Base-by-base conservation (phyloP, 1,139 yeast genomes). In the Hanseniaspora gamundiae region DNA sequence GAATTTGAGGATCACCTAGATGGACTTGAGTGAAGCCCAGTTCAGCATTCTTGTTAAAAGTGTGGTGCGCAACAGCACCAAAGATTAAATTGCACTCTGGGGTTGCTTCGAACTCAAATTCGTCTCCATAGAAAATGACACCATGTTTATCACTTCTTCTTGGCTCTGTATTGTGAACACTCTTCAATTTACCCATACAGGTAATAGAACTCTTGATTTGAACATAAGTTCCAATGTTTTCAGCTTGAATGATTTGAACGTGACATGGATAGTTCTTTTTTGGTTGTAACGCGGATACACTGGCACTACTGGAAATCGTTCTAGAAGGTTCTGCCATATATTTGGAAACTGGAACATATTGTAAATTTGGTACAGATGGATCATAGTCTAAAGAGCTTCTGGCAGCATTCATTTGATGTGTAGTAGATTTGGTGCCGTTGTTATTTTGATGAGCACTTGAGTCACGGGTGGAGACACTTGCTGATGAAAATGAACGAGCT, bases 31-130 rank as follows among this genome's bases (percentile, higher is more conserved):
- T 78, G 43, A 69, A 70, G 14, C 84, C 94, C 42, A 86, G 50
- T 44, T 76, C 82, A 39, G 69, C 69, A 50, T 75, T 79, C 56
- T 82, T 78, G 38, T 94, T 91, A 53, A 88, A 73, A 3, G 77
- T 73, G 60, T 83, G 94, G 57, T 77, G 82, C 42, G 80, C 79
- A 42, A 75, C 69, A 14, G 84, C 73, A 35, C 69, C 67, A 55
- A 88, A 73, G 4, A 74, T 64, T 41, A 88, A 56, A 45, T 67
- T 69, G 2, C 80, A 79, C 16, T 73, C 78, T 2, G 78, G 62
- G 4, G 80, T 67, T 10, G 91, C 78, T 57, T 74, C 78, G 66
- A 87, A 84, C 4, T 79, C 70, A 49, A 73, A 68, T 21, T 78
- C 69, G 56, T 85, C 95, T 52, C 76, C 74, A 74, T 86, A 76